Base-by-base conservation (phyloP, 768 basidiomycete genomes). In the Boletus patriciae region DNA sequence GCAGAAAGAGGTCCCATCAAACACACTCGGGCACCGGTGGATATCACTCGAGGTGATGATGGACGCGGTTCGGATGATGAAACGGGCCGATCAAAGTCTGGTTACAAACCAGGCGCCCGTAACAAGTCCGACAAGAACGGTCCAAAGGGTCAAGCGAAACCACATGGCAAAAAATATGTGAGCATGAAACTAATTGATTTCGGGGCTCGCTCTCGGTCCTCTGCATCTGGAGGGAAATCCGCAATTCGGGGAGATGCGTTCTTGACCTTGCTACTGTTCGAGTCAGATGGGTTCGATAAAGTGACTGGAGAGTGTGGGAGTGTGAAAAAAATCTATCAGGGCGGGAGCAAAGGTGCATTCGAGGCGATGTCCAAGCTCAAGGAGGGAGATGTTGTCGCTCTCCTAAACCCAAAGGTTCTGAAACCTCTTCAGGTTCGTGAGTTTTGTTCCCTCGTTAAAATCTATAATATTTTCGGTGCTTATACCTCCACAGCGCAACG, bases 261-360 rank as follows among this genome's bases (percentile, higher is more conserved):
- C 51, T 72, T 99, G 43, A 86, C 88, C 13, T 68, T 99, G 57
- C 71, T 98, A 43, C 77, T 99, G 31, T 98, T 98, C 64, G 94
- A 98, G 68, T 81, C 94, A 23, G 94, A 98, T 64, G 70, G 79
- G 1, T 83, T 81, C 55, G 87, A 90, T 54, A 66, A 80, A 13
- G 65, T 87, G 15, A 78, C 77, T 4, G 75, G 69, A 29, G 84
- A 81, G 7, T 78, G 84, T 47, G 74, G 77, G 36, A 80, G 72
- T 37, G 74, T 79, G 38, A 77, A 78, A 60, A 92, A 85, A 66
- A 58, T 88, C 0, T 96, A 94, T 70, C 83, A 79, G 61, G 96
- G 97, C 0, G 96, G 96, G 3, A 94, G 92, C 61, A 84, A 86
- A 7, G 97, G 97, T 6, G 95, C 94, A 4, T 98, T 91, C 66